Evolutionary conservation across 768 basidiomycete species (phyloP), one percentile per base, ranked within the genome.

Genomic region (Suillus sp.): DNA sequence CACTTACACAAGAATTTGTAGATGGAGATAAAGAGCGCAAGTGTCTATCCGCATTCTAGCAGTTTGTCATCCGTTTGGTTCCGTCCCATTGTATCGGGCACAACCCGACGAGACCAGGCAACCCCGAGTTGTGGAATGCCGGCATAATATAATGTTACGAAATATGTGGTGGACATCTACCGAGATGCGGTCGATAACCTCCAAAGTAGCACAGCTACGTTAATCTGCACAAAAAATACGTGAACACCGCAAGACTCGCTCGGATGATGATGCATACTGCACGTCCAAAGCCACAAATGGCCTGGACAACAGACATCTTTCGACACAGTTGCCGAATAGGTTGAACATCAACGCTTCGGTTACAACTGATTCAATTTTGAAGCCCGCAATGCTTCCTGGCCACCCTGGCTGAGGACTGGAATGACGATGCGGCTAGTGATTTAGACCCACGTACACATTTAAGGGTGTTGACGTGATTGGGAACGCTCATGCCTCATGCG

Each of bases 401-500:
- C 16, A 50, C 27, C 48, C 50, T 51, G 25, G 25, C 11, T 40
- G 37, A 57, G 38, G 18, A 18, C 25, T 13, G 55, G 18, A 38
- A 11, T 18, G 37, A 57, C 18, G 38, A 30, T 25, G 38, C 37
- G 22, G 27, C 6, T 42, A 27, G 55, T 27, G 14, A 27, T 38
- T 50, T 3, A 25, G 37, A 10, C 54, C 35, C 16, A 25, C 18
- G 35, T 38, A 40, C 25, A 40, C 37, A 38, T 38, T 55, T 38
- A 56, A 56, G 56, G 56, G 56, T 27, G 16, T 57, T 57, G 56
- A 57, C 56, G 56, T 57, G 56, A 20, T 57, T 57, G 6, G 38
- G 18, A 40, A 57, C 38, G 56, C 18, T 40, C 38, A 30, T 57
- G 27, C 56, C 27, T 25, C 56, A 40, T 57, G 56, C 38, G 56